These are phyloP conservation scores for Lycium barbarum DNA, from an alignment of 257 asterid genomes.

Conservation along the genomic window DNA sequence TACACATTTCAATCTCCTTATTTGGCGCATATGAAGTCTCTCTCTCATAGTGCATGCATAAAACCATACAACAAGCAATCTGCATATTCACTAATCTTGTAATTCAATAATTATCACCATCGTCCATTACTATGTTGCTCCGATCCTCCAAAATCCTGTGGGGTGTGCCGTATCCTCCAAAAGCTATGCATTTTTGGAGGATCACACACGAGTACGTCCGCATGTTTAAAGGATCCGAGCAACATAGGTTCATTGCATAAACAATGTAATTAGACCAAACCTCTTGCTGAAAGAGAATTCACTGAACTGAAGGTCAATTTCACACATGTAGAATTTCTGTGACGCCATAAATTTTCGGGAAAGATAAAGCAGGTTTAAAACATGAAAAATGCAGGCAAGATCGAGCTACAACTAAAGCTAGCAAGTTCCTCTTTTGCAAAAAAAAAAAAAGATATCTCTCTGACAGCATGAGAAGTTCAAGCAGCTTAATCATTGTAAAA, in stretches of 20 bases:
- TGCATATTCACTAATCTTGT: not conserved
- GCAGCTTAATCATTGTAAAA: not conserved
- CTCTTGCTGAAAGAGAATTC: not conserved
- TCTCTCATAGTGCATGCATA: slow-evolving; percentile 16
- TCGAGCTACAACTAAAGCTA: slow-evolving; percentile 7
- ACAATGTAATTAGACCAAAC: not conserved
- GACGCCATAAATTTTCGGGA: not conserved
- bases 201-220: not conserved
- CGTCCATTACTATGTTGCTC: not conserved
- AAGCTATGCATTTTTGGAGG: not conserved
- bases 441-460: not conserved
- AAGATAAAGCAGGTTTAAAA: not conserved
- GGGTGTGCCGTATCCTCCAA: not conserved
- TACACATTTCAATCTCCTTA: not conserved
- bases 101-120: not conserved
- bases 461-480: not conserved
- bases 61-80: not conserved
- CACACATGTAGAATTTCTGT: not conserved
- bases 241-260: not conserved
- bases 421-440: not conserved
- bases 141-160: slow-evolving; percentile 10
- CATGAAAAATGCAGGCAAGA: not conserved
- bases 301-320: not conserved
- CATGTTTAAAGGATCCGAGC: not conserved
- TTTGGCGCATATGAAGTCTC: not conserved